Base-by-base conservation (phyloP, 106 monocot species). In the Phalaenopsis equestris region DNA sequence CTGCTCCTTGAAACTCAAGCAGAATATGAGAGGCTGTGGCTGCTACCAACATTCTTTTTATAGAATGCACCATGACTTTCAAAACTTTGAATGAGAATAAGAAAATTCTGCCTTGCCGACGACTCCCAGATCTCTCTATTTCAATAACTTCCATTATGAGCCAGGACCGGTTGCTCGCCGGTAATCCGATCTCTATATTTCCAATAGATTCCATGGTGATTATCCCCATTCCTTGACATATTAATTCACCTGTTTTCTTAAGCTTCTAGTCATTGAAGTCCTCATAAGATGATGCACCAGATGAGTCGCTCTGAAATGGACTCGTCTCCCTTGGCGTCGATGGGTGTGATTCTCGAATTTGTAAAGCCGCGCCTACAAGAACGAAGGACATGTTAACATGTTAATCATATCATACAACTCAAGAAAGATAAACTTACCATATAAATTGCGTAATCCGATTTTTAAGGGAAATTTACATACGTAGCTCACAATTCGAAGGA, bases 201-300 rank as follows among this genome's bases (percentile, higher is more conserved):
- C 14, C 18, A 18, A 17, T 9, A 65, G 64, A 7, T 23, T 65
- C 24, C 21, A 65, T 65, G 64, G 64, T 7, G 64, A 65, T 65
- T 21, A 65, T 24, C 24, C n/a, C 24, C 6, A 65, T 65, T 65
- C 8, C 64, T 65, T 23, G 64, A 65, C 24, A 65, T 7, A 24
- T 7, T 65, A n/a, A 65, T 65, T 21, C 8, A 65, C 24, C 21
- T 65, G 64, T 1, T 52, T 52, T 52, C 12, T 12, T 52, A 52
- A 14, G 52, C 12, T 12, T 48, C 12, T 86, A 90, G 39, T 90
- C 90, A 14, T 87, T 78, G 72, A 85, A 77, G 57, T 89, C 91
- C 80, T 89, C 91, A 48, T 87, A 87, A n/a, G 88, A 85, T 72
- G 91, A 94, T 43, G n/a, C 89, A 81, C 82, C 84, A 8, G 93